Evolutionary conservation across 176 grass and related monocot genomes (phyloP).

Genomic region (Phoenix dactylifera): DNA sequence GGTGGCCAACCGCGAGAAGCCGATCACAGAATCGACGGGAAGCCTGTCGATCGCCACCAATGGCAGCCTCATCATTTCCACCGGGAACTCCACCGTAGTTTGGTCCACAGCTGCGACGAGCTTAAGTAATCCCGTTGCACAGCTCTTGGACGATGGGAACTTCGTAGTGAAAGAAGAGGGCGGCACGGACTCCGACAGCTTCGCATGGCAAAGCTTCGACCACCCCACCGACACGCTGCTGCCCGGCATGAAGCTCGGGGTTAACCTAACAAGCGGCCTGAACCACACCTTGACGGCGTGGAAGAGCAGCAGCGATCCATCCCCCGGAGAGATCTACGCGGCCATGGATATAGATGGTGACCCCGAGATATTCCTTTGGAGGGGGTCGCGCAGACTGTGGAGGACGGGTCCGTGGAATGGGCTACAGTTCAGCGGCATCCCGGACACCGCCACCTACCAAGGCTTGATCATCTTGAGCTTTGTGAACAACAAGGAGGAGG

Average conservation of each 20-base stretch:
- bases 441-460: conserved; percentile 28
- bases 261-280: conserved; percentile 25
- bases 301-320: conserved; percentile 47
- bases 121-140: conserved; percentile 20
- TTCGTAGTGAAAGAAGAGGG: conserved; percentile 20
- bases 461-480: conserved; percentile 36
- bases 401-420: conserved; percentile 52
- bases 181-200: neutral
- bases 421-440: conserved; percentile 51
- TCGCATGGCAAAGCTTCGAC: conserved; percentile 67
- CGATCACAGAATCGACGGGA: conserved; percentile 24
- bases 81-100: conserved; percentile 21
- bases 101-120: conserved; percentile 22
- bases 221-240: conserved; percentile 62
- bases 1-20: conserved; percentile 51
- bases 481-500: conserved; percentile 34
- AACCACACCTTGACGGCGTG: conserved; percentile 44
- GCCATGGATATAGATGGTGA: conserved; percentile 42
- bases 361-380: conserved; percentile 47
- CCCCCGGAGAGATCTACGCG: conserved; percentile 25
- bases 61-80: conserved; percentile 30
- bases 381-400: conserved; percentile 16
- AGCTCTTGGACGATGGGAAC: conserved; percentile 37
- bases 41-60: conserved; percentile 35
- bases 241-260: conserved; percentile 55